phyloP scores from a whole-genome alignment of 305 asterid genomes.

The Fraxinus dipetala region DNA sequence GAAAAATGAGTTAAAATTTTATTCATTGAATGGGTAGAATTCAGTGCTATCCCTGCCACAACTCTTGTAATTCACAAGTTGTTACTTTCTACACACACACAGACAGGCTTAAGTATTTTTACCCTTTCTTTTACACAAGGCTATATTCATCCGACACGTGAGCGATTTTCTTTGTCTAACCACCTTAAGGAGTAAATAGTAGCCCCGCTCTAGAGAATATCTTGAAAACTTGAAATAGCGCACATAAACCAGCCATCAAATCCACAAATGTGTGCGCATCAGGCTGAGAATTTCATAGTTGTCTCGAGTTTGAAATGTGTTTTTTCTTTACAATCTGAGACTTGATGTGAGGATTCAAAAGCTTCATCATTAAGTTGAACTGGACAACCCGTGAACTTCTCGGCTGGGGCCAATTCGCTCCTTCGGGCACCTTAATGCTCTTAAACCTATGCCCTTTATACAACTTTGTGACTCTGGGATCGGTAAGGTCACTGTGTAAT shows the following conservation, averaged over 20 bases:
- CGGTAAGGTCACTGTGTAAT: conserved; percentile 64
- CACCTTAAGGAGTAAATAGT: background rate
- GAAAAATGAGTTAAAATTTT: background rate
- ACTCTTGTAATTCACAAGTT: background rate
- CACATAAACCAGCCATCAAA: background rate
- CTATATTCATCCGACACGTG: background rate
- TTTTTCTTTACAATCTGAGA: conserved; percentile 5
- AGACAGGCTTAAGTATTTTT: background rate
- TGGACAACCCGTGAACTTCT: conserved; percentile 51
- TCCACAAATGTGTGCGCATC: background rate
- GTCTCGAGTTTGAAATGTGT: background rate
- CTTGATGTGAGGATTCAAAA: conserved; percentile 26
- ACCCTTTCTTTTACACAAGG: background rate
- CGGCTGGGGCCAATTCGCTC: conserved; percentile 90
- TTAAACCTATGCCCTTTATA: conserved; percentile 55
- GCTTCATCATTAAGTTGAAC: conserved; percentile 87
- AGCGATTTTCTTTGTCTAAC: background rate
- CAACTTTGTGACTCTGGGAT: conserved; percentile 60
- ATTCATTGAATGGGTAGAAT: background rate
- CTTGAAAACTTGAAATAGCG: background rate
- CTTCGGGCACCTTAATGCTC: conserved; percentile 56
- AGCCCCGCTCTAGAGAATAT: background rate
- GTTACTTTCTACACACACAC: background rate
- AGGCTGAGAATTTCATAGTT: background rate
- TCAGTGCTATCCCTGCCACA: background rate